Evolutionary conservation across 352 stramenopile species (phyloP).

Genomic region (Phytophthora pistaciae): DNA sequence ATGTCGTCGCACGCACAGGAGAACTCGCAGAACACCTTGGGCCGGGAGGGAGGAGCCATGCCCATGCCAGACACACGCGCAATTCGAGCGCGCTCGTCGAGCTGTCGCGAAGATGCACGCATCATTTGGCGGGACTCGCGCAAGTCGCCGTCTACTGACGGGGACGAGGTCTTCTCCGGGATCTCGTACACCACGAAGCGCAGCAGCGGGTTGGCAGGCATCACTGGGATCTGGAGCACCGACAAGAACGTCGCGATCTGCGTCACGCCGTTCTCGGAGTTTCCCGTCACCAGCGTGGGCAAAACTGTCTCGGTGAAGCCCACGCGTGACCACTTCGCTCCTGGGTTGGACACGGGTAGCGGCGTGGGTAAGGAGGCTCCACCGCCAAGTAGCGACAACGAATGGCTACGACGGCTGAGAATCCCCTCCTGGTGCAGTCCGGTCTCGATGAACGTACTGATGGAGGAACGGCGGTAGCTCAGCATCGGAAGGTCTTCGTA

Average conservation of each 20-base stretch:
- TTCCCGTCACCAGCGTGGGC: conserved; percentile 59
- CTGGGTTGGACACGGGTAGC: conserved; percentile 34
- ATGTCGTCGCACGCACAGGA: conserved; percentile 73
- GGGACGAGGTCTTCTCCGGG: conserved; percentile 49
- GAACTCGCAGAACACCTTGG: conserved; percentile 87
- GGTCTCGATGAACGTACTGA: conserved; percentile 80
- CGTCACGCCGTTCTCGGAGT: conserved; percentile 39
- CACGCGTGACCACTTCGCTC: conserved; percentile 70
- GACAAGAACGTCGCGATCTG: conserved; percentile 83
- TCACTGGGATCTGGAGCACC: conserved; percentile 78
- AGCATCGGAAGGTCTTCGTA: conserved; percentile 60
- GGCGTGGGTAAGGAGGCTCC: conserved; percentile 33
- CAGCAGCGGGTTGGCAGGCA: conserved; percentile 68
- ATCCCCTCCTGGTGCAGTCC: conserved; percentile 74
- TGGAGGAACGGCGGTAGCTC: conserved; percentile 66
- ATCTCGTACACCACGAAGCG: conserved; percentile 88
- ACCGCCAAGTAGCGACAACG: conserved; percentile 47
- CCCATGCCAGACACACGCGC: conserved; percentile 71
- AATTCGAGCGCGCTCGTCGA: conserved; percentile 62
- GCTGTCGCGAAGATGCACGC: conserved; percentile 57
- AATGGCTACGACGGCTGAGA: conserved; percentile 60
- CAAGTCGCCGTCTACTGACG: conserved; percentile 27
- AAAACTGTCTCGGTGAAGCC: conserved; percentile 84
- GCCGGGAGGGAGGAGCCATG: conserved; percentile 57
- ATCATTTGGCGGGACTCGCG: conserved; percentile 39